A percentile compares a stretch with the other conserved stretches of the same genome.
These are phyloP conservation scores for Skeletonema menzelii DNA, from an alignment of 108 stramenopile species.

Conservation along the genomic window DNA sequence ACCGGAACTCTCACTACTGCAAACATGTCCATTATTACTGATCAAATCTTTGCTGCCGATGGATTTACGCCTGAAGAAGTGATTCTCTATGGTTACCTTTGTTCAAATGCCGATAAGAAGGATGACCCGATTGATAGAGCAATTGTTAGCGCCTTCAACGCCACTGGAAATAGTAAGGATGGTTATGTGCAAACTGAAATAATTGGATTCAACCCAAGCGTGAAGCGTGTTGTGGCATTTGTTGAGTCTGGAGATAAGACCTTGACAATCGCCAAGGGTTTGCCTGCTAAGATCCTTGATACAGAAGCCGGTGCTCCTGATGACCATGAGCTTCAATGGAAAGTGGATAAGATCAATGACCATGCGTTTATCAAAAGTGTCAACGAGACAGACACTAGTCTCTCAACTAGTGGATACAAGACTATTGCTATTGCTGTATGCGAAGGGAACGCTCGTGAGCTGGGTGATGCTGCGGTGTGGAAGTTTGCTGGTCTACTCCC, in stretches of 20 bases:
- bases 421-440: conserved; percentile 66
- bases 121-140: conserved; percentile 87
- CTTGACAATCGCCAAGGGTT: conserved; percentile 72
- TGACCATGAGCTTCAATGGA: conserved; percentile 74
- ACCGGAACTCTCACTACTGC: conserved; percentile 90
- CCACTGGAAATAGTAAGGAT: conserved; percentile 2
- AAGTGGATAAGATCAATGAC: conserved; percentile 47
- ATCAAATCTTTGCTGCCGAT: conserved; percentile 47
- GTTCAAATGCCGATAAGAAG: conserved; percentile 80
- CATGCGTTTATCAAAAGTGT: conserved; percentile 26
- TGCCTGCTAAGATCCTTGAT: conserved; percentile 74
- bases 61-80: conserved; percentile 59
- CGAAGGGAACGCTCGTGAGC: conserved; percentile 53
- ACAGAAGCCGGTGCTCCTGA: conserved; percentile 67
- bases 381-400: conserved; percentile 11
- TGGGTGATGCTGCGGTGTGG: conserved; percentile 48
- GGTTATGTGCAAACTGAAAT: conserved; percentile 50
- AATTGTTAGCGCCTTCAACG: conserved; percentile 53
- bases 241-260: conserved; percentile 26
- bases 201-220: conserved; percentile 66
- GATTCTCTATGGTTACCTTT: conserved; percentile 57
- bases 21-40: conserved; percentile 73
- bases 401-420: conserved; percentile 71
- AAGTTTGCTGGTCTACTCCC: conserved; percentile 81
- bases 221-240: conserved; percentile 71